These are phyloP conservation scores for Cyathus striatus DNA, from an alignment of 768 basidiomycete genomes.

Conservation along the genomic window DNA sequence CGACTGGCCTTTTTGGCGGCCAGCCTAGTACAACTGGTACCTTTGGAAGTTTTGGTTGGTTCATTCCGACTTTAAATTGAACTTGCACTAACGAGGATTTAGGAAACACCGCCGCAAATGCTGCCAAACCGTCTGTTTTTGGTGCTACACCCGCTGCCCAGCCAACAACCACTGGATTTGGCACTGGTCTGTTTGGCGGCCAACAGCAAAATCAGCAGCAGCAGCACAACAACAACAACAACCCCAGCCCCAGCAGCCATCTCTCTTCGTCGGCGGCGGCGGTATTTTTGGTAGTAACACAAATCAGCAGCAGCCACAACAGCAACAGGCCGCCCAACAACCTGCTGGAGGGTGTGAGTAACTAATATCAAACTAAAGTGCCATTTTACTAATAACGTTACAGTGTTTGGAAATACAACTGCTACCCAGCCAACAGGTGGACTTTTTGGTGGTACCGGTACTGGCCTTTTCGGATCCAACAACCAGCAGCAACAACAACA, in stretches of 20 bases:
- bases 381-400: too few species aligned
- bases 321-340: conserved; percentile 28
- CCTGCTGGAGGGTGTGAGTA: conserved; percentile 8
- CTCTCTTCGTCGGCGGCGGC: conserved; percentile 22
- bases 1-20: conserved; percentile 27
- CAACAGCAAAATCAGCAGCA: conserved; percentile 24
- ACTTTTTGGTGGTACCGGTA: not conserved
- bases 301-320: conserved; percentile 29
- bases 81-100: too few species aligned
- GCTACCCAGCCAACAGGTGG: conserved; percentile 1
- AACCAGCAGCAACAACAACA: conserved; percentile 20
- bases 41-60: conserved; percentile 36
- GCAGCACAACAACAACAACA: conserved; percentile 11
- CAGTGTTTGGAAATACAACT: conserved; percentile 9
- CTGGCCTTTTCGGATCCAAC: conserved; percentile 9
- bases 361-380: too few species aligned
- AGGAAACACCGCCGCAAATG: conserved; percentile 11
- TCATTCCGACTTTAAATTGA: not conserved
- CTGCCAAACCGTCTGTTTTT: conserved; percentile 41
- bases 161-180: conserved; percentile 24
- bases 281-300: conserved; percentile 28
- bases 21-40: conserved; percentile 19
- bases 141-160: conserved; percentile 32
- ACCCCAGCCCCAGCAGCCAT: conserved; percentile 11
- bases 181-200: conserved; percentile 32